Conservation (phyloP, 1,284 basidiomycete species). For the Cryptococcus amylolentus region DNA sequence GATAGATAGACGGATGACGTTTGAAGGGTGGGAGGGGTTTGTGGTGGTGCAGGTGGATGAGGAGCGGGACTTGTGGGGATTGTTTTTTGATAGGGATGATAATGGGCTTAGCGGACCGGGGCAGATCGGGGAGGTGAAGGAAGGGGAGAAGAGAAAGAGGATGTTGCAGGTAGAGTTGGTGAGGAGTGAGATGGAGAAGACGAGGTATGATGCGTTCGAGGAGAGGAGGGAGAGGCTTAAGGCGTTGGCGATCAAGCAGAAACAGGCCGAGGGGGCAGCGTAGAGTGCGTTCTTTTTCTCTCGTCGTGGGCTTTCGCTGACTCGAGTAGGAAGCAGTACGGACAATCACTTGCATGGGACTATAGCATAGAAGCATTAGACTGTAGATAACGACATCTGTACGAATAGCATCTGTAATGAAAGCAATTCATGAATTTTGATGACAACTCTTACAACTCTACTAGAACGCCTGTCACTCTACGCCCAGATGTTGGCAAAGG, state of each 20-base stretch:
- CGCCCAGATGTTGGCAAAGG: slow-evolving; percentile 38
- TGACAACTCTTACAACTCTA: no score
- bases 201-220: slow-evolving; percentile 7
- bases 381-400: no score
- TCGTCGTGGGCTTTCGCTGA: no score
- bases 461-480: neutral
- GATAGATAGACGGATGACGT: slow-evolving; percentile 14
- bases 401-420: no score
- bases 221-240: slow-evolving; percentile 10
- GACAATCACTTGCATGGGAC: no score
- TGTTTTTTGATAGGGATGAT: slow-evolving; percentile 17
- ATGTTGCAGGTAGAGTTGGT: slow-evolving; percentile 11
- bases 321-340: no score
- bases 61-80: slow-evolving; percentile 11
- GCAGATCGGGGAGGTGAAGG: slow-evolving; percentile 10
- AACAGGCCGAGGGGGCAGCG: neutral
- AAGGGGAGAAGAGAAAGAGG: slow-evolving; percentile 6
- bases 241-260: slow-evolving; percentile 8
- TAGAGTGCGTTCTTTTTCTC: no score
- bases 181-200: slow-evolving; percentile 11
- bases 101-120: slow-evolving; percentile 12
- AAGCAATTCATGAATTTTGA: no score
- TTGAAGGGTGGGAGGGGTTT: slow-evolving; percentile 21
- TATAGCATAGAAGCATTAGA: no score
- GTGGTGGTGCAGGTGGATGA: slow-evolving; percentile 15